Evolutionary conservation across 2,329 filamentous ascomycete species (phyloP).

Genomic region (Verruconis gallopava): DNA sequence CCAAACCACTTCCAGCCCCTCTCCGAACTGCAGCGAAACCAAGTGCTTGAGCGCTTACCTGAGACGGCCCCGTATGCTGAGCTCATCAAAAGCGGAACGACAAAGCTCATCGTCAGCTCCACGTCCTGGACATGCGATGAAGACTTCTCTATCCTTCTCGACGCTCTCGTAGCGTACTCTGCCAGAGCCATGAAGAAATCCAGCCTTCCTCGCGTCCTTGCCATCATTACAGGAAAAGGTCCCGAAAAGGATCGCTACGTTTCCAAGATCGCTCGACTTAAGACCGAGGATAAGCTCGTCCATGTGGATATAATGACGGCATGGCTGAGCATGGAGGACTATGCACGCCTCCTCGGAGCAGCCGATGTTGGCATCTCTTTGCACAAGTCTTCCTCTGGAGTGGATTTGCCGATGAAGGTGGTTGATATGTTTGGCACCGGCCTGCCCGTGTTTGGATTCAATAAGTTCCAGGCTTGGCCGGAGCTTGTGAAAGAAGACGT

Average conservation of each 20-base stretch:
- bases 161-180: conserved; percentile 67
- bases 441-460: conserved; percentile 79
- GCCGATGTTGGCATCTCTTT: conserved; percentile 85
- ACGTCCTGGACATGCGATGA: conserved; percentile 98
- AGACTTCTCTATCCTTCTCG: conserved; percentile 79
- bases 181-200: conserved; percentile 31
- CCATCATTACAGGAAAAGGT: conserved; percentile 89
- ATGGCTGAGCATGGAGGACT: conserved; percentile 75
- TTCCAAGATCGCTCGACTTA: conserved; percentile 48
- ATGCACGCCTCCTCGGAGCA: conserved; percentile 68
- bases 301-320: conserved; percentile 65
- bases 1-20: conserved; percentile 70
- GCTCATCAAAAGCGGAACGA: conserved; percentile 44
- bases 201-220: conserved; percentile 53
- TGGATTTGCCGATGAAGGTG: conserved; percentile 97
- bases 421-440: conserved; percentile 98
- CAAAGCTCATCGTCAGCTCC: conserved; percentile 71
- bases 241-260: conserved; percentile 71
- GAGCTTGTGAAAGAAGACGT: conserved; percentile 81
- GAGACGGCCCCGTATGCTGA: conserved; percentile 49
- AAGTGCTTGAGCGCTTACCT: conserved; percentile 52
- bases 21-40: conserved; percentile 32
- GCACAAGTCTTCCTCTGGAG: conserved; percentile 85
- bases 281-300: conserved; percentile 47
- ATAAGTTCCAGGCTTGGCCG: conserved; percentile 71